These are phyloP conservation scores for Leucosporidium yakuticum DNA, from an alignment of 768 basidiomycete genomes.

Conservation along the genomic window DNA sequence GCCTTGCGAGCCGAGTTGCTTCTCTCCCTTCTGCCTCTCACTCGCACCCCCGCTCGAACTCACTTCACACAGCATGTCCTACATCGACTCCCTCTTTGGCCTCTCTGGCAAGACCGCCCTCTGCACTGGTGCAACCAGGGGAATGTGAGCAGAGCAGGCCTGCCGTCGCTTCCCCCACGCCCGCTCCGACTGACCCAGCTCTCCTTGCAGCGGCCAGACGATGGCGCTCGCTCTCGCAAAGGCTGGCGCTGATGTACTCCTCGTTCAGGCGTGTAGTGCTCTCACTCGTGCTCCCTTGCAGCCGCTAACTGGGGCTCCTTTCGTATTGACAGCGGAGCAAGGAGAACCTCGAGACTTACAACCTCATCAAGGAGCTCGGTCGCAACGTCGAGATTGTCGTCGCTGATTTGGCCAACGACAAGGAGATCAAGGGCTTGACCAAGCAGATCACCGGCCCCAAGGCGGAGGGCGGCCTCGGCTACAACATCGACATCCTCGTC, in stretches of 20 bases:
- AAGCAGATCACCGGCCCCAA: slow-evolving; percentile 48
- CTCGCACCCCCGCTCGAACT: no score
- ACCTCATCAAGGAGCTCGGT: slow-evolving; percentile 43
- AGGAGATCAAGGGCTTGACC: slow-evolving; percentile 52
- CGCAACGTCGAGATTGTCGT: slow-evolving; percentile 48
- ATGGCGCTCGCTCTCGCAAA: slow-evolving; percentile 46
- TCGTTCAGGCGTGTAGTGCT: neutral
- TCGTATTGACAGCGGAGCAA: slow-evolving; percentile 47
- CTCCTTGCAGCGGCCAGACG: slow-evolving; percentile 38
- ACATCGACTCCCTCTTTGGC: slow-evolving; percentile 40
- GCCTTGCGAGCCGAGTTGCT: no score
- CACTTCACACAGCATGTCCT: neutral
- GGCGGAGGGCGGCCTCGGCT: slow-evolving; percentile 46
- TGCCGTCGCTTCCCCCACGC: neutral
- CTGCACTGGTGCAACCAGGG: slow-evolving; percentile 35
- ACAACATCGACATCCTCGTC: slow-evolving; percentile 58
- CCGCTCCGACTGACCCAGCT: neutral
- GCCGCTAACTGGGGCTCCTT: slow-evolving; percentile 41
- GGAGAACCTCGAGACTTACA: slow-evolving; percentile 43
- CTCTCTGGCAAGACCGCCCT: slow-evolving; percentile 46
- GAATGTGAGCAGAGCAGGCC: neutral
- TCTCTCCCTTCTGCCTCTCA: no score
- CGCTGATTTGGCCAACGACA: slow-evolving; percentile 56
- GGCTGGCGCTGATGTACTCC: slow-evolving; percentile 44
- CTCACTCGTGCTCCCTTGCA: neutral